phyloP scores from a whole-genome alignment of 129 eudicot genomes.

The Lactuca saligna region DNA sequence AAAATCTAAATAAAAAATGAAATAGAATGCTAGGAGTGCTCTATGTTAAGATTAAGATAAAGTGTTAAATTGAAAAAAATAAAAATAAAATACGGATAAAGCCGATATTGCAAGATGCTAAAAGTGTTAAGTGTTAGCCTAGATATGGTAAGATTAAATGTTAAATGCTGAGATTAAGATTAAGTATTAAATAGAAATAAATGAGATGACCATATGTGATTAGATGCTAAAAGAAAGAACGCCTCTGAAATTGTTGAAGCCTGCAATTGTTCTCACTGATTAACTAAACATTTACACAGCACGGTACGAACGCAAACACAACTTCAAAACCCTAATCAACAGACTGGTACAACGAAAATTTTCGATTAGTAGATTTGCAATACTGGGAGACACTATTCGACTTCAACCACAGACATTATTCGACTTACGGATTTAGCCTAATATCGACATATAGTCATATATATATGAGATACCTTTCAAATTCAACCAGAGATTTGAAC shows the following conservation, averaged over 20 bases:
- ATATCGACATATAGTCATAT: neutral
- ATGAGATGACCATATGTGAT: too few species aligned
- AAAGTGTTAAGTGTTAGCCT: too few species aligned
- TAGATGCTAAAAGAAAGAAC: too few species aligned
- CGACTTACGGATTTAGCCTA: neutral
- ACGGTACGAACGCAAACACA: neutral
- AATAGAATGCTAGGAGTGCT: too few species aligned
- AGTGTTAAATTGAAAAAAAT: too few species aligned
- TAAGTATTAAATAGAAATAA: too few species aligned
- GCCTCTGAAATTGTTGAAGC: neutral
- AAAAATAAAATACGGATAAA: too few species aligned
- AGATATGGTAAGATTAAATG: too few species aligned
- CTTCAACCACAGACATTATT: slow-evolving; percentile 14
- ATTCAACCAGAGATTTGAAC: slow-evolving; percentile 32
- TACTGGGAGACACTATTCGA: neutral
- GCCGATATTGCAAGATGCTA: too few species aligned
- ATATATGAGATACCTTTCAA: neutral
- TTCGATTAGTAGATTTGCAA: neutral
- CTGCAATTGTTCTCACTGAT: neutral
- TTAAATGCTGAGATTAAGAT: too few species aligned
- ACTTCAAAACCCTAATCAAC: slow-evolving; percentile 9
- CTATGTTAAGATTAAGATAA: too few species aligned
- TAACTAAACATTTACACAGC: slow-evolving; percentile 3
- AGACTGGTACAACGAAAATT: neutral
- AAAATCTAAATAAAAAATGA: too few species aligned